Evolutionary conservation across 495 filamentous ascomycete species (phyloP).

Genomic region (Thermothielavioides terrestris): DNA sequence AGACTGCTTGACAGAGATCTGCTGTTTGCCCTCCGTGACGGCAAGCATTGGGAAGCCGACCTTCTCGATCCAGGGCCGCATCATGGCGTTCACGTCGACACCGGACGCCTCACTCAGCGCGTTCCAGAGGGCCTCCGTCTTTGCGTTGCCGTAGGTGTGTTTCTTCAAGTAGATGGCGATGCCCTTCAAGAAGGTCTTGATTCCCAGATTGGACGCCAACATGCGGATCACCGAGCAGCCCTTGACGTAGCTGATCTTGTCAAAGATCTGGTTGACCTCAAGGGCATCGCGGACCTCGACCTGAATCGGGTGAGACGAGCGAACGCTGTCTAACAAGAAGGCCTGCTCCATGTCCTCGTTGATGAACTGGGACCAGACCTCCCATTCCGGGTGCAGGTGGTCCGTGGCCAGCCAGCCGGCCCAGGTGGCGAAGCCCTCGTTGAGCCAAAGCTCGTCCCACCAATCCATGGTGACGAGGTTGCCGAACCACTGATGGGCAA

Average conservation of each 20-base stretch:
- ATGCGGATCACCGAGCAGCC: constrained; percentile 93
- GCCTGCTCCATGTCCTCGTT: constrained; percentile 87
- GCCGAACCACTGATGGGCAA: constrained; percentile 98
- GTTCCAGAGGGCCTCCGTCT: constrained; percentile 84
- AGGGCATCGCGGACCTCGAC: constrained; percentile 82
- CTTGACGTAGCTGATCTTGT: constrained; percentile 91
- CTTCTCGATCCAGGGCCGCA: constrained; percentile 88
- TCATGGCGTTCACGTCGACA: constrained; percentile 76
- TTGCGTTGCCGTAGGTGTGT: constrained; percentile 88
- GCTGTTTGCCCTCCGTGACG: constrained; percentile 69
- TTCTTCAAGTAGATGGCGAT: constrained; percentile 81
- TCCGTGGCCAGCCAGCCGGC: constrained; percentile 91
- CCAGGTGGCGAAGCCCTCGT: constrained; percentile 97
- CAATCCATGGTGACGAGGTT: constrained; percentile 85
- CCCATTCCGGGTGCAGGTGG: constrained; percentile 88
- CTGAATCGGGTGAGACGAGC: constrained; percentile 89
- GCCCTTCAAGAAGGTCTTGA: constrained; percentile 77
- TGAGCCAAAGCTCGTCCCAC: constrained; percentile 96
- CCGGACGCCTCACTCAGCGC: constrained; percentile 84
- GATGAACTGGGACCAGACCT: constrained; percentile 92
- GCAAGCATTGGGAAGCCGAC: constrained; percentile 90
- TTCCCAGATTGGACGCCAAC: constrained; percentile 78
- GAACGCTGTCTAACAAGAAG: constrained; percentile 77
- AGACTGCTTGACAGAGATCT: constrained; percentile 72
- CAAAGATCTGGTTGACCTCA: constrained; percentile 94